These are phyloP conservation scores for Trichoderma asperelloides DNA, from an alignment of 495 filamentous ascomycete species.

Conservation along the genomic window DNA sequence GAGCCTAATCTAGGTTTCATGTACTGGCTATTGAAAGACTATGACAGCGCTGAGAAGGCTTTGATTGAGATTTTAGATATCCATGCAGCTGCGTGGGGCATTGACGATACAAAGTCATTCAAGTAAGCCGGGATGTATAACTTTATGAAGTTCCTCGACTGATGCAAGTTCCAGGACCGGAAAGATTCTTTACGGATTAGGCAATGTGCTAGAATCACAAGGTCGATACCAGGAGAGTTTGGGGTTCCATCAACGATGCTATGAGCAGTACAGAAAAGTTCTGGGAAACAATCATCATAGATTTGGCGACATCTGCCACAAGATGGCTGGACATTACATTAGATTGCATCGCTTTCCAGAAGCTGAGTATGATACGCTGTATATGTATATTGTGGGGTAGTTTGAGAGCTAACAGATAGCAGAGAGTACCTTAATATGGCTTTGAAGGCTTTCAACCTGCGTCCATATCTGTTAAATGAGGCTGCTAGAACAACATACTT, in stretches of 20 bases:
- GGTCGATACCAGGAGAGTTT: not conserved
- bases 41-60: not conserved
- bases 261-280: not conserved
- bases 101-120: not conserved
- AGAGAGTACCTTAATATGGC: not conserved
- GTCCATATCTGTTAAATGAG: not conserved
- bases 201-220: not conserved
- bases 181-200: not conserved
- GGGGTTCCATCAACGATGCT: not conserved
- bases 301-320: not conserved
- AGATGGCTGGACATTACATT: not conserved
- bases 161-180: not conserved
- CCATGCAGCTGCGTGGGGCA: not conserved
- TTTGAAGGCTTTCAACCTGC: not conserved
- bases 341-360: not conserved
- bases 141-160: not conserved
- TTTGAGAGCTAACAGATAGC: not conserved
- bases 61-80: not conserved
- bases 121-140: not conserved
- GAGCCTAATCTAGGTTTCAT: not conserved
- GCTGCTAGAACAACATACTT: not conserved
- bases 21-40: not conserved
- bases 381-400: not conserved
- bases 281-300: not conserved
- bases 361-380: not conserved